phyloP scores from a whole-genome alignment of 306 rosid species.

The Lotus japonicus region DNA sequence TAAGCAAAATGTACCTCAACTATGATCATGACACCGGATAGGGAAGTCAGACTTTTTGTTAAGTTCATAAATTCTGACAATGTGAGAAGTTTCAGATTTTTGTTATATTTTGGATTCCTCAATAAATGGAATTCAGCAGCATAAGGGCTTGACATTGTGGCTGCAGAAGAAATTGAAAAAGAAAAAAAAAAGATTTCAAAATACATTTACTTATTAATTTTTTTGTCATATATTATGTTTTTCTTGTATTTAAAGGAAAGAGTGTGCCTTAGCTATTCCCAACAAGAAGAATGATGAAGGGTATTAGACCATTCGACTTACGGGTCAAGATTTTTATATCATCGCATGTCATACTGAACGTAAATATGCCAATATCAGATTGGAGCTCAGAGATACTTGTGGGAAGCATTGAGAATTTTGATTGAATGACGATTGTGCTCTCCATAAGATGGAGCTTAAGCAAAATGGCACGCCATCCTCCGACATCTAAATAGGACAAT shows the following conservation, averaged over 20 bases:
- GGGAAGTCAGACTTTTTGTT: constrained; percentile 50
- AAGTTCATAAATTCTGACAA: constrained; percentile 59
- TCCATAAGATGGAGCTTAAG: constrained; percentile 64
- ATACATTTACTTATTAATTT: neutral
- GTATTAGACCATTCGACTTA: constrained; percentile 27
- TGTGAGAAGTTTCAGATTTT: constrained; percentile 30
- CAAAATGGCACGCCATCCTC: constrained; percentile 86
- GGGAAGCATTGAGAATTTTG: constrained; percentile 27
- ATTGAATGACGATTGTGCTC: constrained; percentile 50
- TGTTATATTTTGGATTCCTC: constrained; percentile 43
- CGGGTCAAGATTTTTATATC: constrained; percentile 49
- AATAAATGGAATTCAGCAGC: neutral
- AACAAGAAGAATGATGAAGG: neutral
- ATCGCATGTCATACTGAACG: constrained; percentile 55
- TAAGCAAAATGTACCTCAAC: constrained; percentile 49
- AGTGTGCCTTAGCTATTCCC: too few relatives aligned
- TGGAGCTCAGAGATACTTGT: constrained; percentile 41
- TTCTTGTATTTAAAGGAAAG: neutral
- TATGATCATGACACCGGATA: constrained; percentile 57
- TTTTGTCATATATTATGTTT: neutral
- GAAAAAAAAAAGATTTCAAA: constrained; percentile 17
- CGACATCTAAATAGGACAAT: constrained; percentile 84
- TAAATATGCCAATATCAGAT: constrained; percentile 50
- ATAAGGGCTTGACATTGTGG: constrained; percentile 44
- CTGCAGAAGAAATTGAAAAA: constrained; percentile 46